Conservation (phyloP, 441 rosid species). For the Aquilaria agallochum region DNA sequence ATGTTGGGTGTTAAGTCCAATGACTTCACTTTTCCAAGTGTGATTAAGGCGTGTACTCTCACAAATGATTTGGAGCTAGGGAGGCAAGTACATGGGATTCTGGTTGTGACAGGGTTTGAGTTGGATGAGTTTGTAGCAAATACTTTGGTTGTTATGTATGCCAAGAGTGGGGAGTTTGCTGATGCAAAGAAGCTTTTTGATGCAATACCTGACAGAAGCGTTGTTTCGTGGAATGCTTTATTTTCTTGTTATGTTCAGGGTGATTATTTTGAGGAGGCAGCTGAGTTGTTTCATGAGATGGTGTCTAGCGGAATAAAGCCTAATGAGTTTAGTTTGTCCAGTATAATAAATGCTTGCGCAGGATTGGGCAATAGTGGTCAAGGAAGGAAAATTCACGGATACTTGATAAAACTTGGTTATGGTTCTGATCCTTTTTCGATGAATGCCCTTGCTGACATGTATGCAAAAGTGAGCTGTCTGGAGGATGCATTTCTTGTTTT, state of each 20-base stretch:
- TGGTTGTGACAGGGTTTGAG: constrained; percentile 52
- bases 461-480: constrained; percentile 50
- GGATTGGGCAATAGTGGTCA: constrained; percentile 39
- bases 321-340: constrained; percentile 66
- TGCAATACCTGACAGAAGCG: constrained; percentile 39
- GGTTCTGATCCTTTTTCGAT: constrained; percentile 45
- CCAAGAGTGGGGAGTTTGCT: constrained; percentile 46
- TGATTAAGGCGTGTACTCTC: constrained; percentile 54
- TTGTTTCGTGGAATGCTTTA: constrained; percentile 68
- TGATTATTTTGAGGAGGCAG: constrained; percentile 38
- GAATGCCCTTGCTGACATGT: constrained; percentile 78
- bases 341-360: constrained; percentile 55
- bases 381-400: constrained; percentile 55
- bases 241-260: constrained; percentile 54
- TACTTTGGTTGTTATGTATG: constrained; percentile 57
- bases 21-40: constrained; percentile 60
- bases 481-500: constrained; percentile 43
- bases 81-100: constrained; percentile 56
- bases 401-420: constrained; percentile 50
- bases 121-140: constrained; percentile 61
- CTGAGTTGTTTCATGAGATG: constrained; percentile 49
- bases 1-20: constrained; percentile 50
- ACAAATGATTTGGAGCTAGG: constrained; percentile 45
- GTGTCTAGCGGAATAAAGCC: constrained; percentile 46
- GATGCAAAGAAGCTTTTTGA: constrained; percentile 53